These are phyloP conservation scores for Pilaira anomala DNA, from an alignment of 192 early-diverging fungal species.

Conservation along the genomic window DNA sequence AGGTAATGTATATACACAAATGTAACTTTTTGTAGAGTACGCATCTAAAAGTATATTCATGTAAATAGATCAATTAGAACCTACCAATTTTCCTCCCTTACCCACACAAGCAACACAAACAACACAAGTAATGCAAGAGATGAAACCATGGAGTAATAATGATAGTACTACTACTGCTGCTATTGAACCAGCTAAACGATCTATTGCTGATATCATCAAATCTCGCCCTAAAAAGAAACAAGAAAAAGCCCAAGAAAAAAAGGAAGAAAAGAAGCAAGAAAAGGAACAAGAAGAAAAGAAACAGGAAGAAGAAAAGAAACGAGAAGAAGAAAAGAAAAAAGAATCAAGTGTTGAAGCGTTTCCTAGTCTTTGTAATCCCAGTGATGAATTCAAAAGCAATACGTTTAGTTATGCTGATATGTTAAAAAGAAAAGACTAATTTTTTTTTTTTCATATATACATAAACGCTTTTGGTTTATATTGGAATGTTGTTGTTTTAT, in stretches of 20 bases:
- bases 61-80: too few species aligned
- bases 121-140: too few species aligned
- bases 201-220: conserved; percentile 8
- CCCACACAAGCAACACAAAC: conserved; percentile 4
- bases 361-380: not conserved
- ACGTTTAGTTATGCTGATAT: conserved; percentile 26
- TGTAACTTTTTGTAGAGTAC: too few species aligned
- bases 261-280: not conserved
- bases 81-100: conserved; percentile 11
- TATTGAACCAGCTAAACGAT: not conserved
- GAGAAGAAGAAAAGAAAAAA: not conserved
- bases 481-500: too few species aligned
- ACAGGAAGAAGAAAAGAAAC: not conserved
- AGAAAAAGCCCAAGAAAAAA: not conserved
- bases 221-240: not conserved
- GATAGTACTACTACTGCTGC: too few species aligned
- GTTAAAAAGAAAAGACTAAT: conserved; percentile 7
- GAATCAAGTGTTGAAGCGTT: not conserved
- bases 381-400: not conserved
- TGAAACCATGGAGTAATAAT: not conserved
- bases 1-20: too few species aligned
- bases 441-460: not conserved
- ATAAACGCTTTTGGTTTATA: not conserved
- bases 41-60: too few species aligned
- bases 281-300: not conserved